Percentiles rank a stretch among this genome's conserved stretches.
These are phyloP conservation scores for Chlamydomonas reinhardtii DNA, from an alignment of 163 green algal genomes.

Conservation along the genomic window DNA sequence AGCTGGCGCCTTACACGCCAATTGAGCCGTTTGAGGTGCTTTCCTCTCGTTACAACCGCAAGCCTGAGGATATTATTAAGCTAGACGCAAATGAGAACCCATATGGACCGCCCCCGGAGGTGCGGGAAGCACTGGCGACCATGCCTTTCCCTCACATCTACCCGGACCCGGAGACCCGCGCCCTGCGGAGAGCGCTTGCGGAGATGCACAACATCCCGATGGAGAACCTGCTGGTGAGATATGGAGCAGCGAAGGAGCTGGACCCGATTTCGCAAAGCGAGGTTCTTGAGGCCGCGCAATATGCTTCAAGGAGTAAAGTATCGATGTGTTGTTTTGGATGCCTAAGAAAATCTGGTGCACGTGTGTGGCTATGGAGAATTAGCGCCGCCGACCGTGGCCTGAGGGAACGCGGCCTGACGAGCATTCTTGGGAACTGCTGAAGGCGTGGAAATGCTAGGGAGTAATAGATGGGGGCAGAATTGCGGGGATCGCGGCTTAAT, in stretches of 20 bases:
- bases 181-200: slow-evolving; percentile 83
- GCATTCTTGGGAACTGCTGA: too few species aligned
- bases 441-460: too few species aligned
- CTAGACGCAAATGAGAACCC: slow-evolving; percentile 99
- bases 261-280: neutral
- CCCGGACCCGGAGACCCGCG: slow-evolving; percentile 94
- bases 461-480: too few species aligned
- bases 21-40: slow-evolving; percentile 97
- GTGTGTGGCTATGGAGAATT: too few species aligned
- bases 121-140: slow-evolving; percentile 82
- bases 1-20: slow-evolving; percentile 95
- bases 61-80: slow-evolving; percentile 96
- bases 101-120: slow-evolving; percentile 97
- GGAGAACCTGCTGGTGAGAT: slow-evolving; percentile 92
- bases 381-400: too few species aligned
- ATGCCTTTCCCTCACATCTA: slow-evolving; percentile 98
- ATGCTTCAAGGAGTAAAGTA: too few species aligned
- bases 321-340: too few species aligned
- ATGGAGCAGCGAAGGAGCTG: neutral
- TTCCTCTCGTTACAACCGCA: slow-evolving; percentile 83
- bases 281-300: too few species aligned
- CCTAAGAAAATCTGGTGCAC: too few species aligned
- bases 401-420: too few species aligned
- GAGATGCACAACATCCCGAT: slow-evolving; percentile 81
- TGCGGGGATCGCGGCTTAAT: too few species aligned